These are phyloP conservation scores for Pseudoturritis turrita DNA, from an alignment of 345 rosid genomes.

Conservation along the genomic window DNA sequence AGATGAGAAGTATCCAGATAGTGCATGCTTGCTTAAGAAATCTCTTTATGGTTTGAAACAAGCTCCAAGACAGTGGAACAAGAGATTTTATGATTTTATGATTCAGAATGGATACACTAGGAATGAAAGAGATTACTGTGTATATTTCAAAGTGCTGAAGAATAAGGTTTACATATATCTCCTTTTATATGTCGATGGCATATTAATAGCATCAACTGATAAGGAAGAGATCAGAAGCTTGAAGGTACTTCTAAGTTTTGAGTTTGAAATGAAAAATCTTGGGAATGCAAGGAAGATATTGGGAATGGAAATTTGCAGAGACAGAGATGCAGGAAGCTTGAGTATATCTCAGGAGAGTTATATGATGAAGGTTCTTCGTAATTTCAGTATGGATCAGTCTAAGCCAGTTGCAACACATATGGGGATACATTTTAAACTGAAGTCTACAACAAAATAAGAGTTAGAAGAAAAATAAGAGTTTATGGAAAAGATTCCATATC, in stretches of 20 bases:
- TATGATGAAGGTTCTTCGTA: no score
- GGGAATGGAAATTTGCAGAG: no score
- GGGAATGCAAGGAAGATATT: neutral
- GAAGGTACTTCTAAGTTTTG: neutral
- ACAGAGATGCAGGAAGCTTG: neutral
- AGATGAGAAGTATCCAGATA: neutral
- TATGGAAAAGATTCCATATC: neutral
- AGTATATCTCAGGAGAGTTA: no score
- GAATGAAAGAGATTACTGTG: neutral
- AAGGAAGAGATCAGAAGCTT: accelerated
- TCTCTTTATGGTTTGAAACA: neutral
- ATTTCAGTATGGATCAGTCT: neutral
- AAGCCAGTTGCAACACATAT: neutral
- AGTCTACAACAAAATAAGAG: neutral
- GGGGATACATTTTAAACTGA: neutral
- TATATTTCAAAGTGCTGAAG: no score
- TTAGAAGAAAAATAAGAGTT: neutral
- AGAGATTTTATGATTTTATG: neutral
- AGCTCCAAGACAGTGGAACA: neutral
- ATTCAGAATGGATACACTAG: accelerated
- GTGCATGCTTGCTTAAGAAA: neutral
- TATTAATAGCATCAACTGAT: no score
- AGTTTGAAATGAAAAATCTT: neutral
- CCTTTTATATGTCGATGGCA: no score
- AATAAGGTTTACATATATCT: no score